phyloP scores from a whole-genome alignment of 1,284 basidiomycete species.

The Pseudozyma sp. region DNA sequence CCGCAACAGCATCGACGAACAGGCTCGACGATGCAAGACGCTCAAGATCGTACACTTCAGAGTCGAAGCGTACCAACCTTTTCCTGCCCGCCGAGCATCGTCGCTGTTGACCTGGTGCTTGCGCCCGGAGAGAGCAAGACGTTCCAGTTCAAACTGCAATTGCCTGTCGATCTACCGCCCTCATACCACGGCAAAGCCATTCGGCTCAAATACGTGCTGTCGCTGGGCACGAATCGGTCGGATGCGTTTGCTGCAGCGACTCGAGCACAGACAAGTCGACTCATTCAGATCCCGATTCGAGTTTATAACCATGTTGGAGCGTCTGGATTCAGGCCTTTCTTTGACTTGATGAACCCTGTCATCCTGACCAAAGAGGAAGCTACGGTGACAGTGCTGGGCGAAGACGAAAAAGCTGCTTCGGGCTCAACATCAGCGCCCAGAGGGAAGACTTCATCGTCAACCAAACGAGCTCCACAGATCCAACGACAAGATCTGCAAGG shows the following conservation, averaged over 20 bases:
- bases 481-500: slow-evolving; percentile 24
- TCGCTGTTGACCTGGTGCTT: slow-evolving; percentile 83
- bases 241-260: slow-evolving; percentile 16
- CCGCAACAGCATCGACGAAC: slow-evolving; percentile 63
- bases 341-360: slow-evolving; percentile 70
- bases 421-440: not conserved
- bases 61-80: slow-evolving; percentile 79
- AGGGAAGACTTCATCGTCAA: not conserved
- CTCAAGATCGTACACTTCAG: slow-evolving; percentile 63
- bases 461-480: slow-evolving; percentile 10
- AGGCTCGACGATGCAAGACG: slow-evolving; percentile 76
- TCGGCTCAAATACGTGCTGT: slow-evolving; percentile 87
- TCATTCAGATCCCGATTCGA: slow-evolving; percentile 88
- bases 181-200: slow-evolving; percentile 86
- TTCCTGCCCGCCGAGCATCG: slow-evolving; percentile 82
- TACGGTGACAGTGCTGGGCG: slow-evolving; percentile 27
- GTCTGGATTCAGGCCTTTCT: slow-evolving; percentile 69
- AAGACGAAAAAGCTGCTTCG: slow-evolving; percentile 4
- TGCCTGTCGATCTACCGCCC: slow-evolving; percentile 81
- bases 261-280: slow-evolving; percentile 74
- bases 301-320: slow-evolving; percentile 81
- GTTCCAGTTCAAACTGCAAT: slow-evolving; percentile 68
- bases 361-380: slow-evolving; percentile 68
- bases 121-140: slow-evolving; percentile 82
- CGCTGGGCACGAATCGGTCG: slow-evolving; percentile 82